phyloP scores from a whole-genome alignment of 1,284 basidiomycete genomes.

The Boletellus deceptivus region DNA sequence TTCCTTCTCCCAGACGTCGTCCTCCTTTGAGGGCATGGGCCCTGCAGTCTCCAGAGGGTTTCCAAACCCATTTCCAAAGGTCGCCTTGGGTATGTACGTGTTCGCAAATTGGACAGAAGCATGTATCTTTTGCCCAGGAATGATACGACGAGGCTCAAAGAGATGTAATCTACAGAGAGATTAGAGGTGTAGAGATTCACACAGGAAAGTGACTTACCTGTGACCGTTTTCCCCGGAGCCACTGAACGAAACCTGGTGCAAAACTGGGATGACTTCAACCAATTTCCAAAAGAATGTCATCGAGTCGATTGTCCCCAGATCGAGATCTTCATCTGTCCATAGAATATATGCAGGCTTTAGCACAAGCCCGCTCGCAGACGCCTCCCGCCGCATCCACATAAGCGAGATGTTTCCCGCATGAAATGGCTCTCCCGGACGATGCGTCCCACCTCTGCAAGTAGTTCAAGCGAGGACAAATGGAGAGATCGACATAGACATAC shows the following conservation, averaged over 20 bases:
- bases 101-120: slow-evolving; percentile 15
- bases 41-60: slow-evolving; percentile 13
- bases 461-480: neutral
- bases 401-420: slow-evolving; percentile 21
- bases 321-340: slow-evolving; percentile 15
- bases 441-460: slow-evolving; percentile 19
- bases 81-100: slow-evolving; percentile 11
- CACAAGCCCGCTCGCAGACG: slow-evolving; percentile 5
- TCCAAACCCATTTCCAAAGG: slow-evolving; percentile 12
- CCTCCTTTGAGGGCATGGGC: slow-evolving; percentile 10
- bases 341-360: slow-evolving; percentile 17
- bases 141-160: slow-evolving; percentile 13
- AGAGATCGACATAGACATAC: slow-evolving; percentile 12
- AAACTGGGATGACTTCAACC: slow-evolving; percentile 22
- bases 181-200: neutral
- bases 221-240: slow-evolving; percentile 8
- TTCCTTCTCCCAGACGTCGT: slow-evolving; percentile 15
- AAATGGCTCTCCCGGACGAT: slow-evolving; percentile 16
- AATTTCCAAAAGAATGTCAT: slow-evolving; percentile 17
- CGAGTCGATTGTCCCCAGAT: slow-evolving; percentile 18
- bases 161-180: slow-evolving; percentile 6
- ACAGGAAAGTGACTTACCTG: neutral
- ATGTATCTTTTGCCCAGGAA: slow-evolving; percentile 23
- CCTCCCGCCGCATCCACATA: slow-evolving; percentile 24
- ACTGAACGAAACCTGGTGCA: slow-evolving; percentile 15